Evolutionary conservation across 2,329 filamentous ascomycete genomes (phyloP), one percentile per base, ranked within the genome.

Genomic region (Talaromyces sp.): DNA sequence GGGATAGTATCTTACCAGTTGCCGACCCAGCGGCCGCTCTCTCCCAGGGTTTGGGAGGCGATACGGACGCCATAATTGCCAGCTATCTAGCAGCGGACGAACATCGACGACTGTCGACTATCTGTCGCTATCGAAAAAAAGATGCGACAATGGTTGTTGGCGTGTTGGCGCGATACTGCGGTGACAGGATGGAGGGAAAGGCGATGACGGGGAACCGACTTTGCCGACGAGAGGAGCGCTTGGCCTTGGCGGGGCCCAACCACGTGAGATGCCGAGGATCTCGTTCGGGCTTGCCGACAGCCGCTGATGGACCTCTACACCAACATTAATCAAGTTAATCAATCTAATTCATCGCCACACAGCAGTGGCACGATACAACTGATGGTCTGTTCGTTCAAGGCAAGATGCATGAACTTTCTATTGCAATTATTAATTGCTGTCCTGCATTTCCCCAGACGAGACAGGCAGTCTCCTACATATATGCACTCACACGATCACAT

Each of bases 41-140:
- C 80, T 99, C 95, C 95, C 95, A 99, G 54, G 95, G 95, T 80
- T 99, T 99, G 60, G 95, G 95, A 73, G 95, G 95, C 76, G 93
- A 97, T 66, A 81, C 80, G 67, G 82, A 79, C 70, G 84, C 82
- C 83, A 86, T 86, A 65, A 44, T 57, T 42, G 57, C 44, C 54
- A 42, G 42, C 32, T 54, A 47, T 22, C 58, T 64, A 62, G 71
- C 66, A 72, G 60, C 64, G 68, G 63, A 59, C 62, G 70, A 62
- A 68, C 72, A 75, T 75, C 60, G 66, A 69, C 25, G 13, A 30
- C 49, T 53, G 10, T 28, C 15, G 17, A n/a, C 25, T 30, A 19
- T 28, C 25, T 53, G 28, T 53, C 49, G 66, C 27, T 30, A 15
- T 33, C 53, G 53, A 33, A 8, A 5, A 17, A n/a, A 32, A 4